Percentiles rank a stretch among this genome's conserved stretches.
Evolutionary conservation across 2,329 filamentous ascomycete genomes (phyloP).

Genomic region (Periglandula ipomoeae): DNA sequence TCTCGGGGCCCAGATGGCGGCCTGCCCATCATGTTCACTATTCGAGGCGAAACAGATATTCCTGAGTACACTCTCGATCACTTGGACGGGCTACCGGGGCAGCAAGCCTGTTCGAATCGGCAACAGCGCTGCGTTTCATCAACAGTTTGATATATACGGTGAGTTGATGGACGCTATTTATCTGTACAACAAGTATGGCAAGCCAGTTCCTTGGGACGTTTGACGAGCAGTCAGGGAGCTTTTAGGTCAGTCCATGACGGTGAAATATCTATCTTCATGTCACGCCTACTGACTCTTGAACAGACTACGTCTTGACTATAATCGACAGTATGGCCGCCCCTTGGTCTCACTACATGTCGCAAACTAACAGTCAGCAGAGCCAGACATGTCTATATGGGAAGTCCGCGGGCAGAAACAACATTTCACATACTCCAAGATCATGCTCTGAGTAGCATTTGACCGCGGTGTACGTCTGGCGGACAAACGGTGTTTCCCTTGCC

Average conservation of each 20-base stretch:
- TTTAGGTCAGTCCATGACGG: conserved; percentile 30
- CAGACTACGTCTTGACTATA: conserved; percentile 61
- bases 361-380: conserved; percentile 29
- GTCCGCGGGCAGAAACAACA: conserved; percentile 67
- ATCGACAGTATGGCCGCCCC: conserved; percentile 37
- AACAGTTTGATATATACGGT: conserved; percentile 72
- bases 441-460: conserved; percentile 77
- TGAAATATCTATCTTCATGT: too few species aligned
- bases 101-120: conserved; percentile 67
- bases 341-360: not conserved
- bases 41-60: conserved; percentile 64
- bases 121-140: conserved; percentile 67
- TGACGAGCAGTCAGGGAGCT: conserved; percentile 65
- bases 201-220: conserved; percentile 66
- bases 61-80: conserved; percentile 61
- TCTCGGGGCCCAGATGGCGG: conserved; percentile 51
- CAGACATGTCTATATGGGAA: conserved; percentile 81
- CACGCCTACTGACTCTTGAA: not conserved
- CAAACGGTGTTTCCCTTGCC: conserved; percentile 67
- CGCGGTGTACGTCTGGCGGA: conserved; percentile 64
- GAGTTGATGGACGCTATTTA: conserved; percentile 72
- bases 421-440: conserved; percentile 74
- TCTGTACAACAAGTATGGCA: conserved; percentile 71
- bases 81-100: conserved; percentile 61
- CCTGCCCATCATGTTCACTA: conserved; percentile 75